These are phyloP conservation scores for Backusella westeae DNA, from an alignment of 192 early-diverging fungal species.

Conservation along the genomic window DNA sequence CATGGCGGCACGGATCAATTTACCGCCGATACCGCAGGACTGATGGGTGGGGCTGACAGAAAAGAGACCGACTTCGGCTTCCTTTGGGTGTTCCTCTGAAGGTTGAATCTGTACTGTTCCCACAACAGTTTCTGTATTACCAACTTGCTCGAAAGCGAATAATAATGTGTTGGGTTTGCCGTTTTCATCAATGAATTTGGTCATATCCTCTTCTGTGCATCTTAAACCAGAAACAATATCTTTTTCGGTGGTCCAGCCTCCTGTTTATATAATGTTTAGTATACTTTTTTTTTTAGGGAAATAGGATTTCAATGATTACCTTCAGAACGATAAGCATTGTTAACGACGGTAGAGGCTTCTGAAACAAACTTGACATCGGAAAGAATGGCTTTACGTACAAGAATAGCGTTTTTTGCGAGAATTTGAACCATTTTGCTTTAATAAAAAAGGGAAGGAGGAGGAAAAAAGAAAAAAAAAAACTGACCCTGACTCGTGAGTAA, in stretches of 20 bases:
- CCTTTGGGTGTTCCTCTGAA: conserved; percentile 28
- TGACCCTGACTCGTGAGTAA: not conserved
- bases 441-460: not conserved
- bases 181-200: conserved; percentile 29
- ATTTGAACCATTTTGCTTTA: not conserved
- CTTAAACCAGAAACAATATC: conserved; percentile 44
- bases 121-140: conserved; percentile 25
- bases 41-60: conserved; percentile 44
- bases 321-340: conserved; percentile 44
- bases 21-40: conserved; percentile 49
- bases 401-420: not conserved
- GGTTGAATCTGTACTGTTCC: conserved; percentile 49
- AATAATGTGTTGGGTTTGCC: conserved; percentile 37
- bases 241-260: conserved; percentile 51
- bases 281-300: not conserved
- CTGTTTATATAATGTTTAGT: conserved; percentile 5
- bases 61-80: conserved; percentile 47
- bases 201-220: conserved; percentile 33
- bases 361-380: not conserved
- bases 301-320: conserved; percentile 20
- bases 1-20: conserved; percentile 39
- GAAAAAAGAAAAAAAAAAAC: not conserved
- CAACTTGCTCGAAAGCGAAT: conserved; percentile 37
- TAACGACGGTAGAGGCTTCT: conserved; percentile 31
- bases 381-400: not conserved